phyloP scores from a whole-genome alignment of 441 rosid genomes.

The Pelargonium cotyledonis region DNA sequence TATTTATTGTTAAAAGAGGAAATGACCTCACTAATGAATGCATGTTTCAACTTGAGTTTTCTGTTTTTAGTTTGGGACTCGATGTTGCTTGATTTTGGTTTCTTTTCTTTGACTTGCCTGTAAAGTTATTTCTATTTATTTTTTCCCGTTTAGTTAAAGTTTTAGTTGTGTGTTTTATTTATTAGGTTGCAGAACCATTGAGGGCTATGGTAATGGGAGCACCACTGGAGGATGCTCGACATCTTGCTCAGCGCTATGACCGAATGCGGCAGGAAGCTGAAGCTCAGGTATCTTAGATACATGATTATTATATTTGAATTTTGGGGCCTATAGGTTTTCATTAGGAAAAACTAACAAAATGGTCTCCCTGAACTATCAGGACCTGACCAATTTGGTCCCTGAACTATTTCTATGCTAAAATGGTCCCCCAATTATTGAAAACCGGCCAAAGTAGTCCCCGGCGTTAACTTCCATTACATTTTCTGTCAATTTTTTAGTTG shows the following conservation, averaged over 20 bases:
- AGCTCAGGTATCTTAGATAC: slow-evolving; percentile 55
- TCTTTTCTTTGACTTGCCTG: neutral
- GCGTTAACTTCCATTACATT: too few relatives aligned
- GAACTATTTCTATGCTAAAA: too few relatives aligned
- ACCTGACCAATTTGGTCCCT: too few relatives aligned
- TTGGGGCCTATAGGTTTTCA: neutral
- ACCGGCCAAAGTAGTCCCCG: too few relatives aligned
- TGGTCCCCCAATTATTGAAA: too few relatives aligned
- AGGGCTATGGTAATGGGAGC: slow-evolving; percentile 92
- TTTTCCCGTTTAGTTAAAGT: neutral
- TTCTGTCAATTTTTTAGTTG: too few relatives aligned
- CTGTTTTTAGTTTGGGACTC: neutral
- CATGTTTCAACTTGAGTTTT: neutral
- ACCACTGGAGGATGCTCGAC: slow-evolving; percentile 89
- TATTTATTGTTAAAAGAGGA: neutral
- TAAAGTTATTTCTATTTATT: neutral
- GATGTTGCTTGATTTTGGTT: slow-evolving; percentile 1
- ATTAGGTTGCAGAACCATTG: slow-evolving; percentile 85
- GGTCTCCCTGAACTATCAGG: too few relatives aligned
- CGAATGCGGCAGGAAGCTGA: slow-evolving; percentile 85
- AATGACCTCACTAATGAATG: neutral
- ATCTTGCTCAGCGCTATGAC: slow-evolving; percentile 86
- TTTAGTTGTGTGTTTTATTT: slow-evolving; percentile 14
- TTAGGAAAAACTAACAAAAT: too few relatives aligned
- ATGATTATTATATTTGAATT: slow-evolving; percentile 12